Evolutionary conservation across 2,329 filamentous ascomycete genomes (phyloP), one percentile per base, ranked within the genome.

Genomic region (Calonectria ilicicola): DNA sequence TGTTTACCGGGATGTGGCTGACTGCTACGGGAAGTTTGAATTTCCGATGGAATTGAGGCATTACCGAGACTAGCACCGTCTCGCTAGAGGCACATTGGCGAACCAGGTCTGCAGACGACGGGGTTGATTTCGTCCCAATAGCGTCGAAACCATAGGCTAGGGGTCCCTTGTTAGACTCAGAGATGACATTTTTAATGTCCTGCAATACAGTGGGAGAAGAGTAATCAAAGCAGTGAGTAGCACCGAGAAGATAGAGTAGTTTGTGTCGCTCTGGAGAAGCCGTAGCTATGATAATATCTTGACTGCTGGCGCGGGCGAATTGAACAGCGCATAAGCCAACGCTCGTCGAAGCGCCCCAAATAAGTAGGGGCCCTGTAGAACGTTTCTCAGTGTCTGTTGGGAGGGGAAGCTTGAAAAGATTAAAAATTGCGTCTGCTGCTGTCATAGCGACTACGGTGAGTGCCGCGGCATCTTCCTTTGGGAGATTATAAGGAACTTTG

Each of bases 381-480:
- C 4, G 47, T 12, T 27, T 23, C 12, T 66, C 26, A 1, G 46
- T 17, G 29, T 47, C 40, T n/a, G 21, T 35, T 6, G 67, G 67
- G 1, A 70, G 27, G 2, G 67, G 67, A 21, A 70, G 35, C 10
- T 47, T 15, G 17, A 65, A 27, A 1, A 35, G 17, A 19, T 60
- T 70, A 17, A 56, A 66, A 6, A 70, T 10, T 3, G 60, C 47
- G 40, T 70, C 67, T 5, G 60, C 62, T 5, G 67, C 67, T 15
- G 67, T 70, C 67, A 65, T 65, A 26, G 46, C 35, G n/a, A 70
- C 67, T 5, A 66, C 62, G 10, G 67, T 42, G 12, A 70, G 47
- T 17, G 40, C 62, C 1, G 62, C 67, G 6, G 67, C 67, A 38
- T 70, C 47, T n/a, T 38, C 27, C 15, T 58, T 40, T 3, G 67